A percentile compares a stretch with the other conserved stretches of the same genome.
Conservation (phyloP, 2,329 filamentous ascomycete genomes). For the Nemania sp. region DNA sequence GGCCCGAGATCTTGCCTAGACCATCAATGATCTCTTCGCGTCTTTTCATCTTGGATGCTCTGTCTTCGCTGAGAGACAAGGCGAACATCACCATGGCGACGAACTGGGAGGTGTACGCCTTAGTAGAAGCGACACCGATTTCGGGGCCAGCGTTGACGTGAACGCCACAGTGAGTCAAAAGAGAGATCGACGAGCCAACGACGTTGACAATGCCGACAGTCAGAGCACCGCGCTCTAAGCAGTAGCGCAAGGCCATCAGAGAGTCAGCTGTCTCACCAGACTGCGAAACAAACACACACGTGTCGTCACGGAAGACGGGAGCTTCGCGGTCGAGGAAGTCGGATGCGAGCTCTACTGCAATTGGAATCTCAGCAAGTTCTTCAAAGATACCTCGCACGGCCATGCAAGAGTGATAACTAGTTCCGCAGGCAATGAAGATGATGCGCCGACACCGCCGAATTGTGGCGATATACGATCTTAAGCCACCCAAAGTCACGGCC, state of each 20-base stretch:
- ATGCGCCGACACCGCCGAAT: conserved; percentile 96
- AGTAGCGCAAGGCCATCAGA: conserved; percentile 95
- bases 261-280: conserved; percentile 99
- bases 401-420: conserved; percentile 99
- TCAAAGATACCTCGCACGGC: conserved; percentile 97
- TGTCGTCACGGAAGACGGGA: conserved; percentile 98
- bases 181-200: conserved; percentile 96
- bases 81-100: conserved; percentile 99
- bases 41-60: conserved; percentile 88
- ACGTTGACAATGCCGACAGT: conserved; percentile 99
- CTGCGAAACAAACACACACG: conserved; percentile 97
- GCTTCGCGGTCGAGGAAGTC: conserved; percentile 97
- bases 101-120: conserved; percentile 99
- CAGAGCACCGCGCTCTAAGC: conserved; percentile 93
- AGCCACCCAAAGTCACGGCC: conserved; percentile 90
- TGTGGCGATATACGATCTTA: conserved; percentile 93
- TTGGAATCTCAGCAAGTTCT: conserved; percentile 96
- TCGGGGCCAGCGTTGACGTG: conserved; percentile 99
- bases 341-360: conserved; percentile 93
- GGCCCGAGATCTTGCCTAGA: conserved; percentile 80
- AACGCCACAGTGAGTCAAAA: conserved; percentile 98
- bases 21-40: conserved; percentile 97
- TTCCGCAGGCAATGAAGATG: conserved; percentile 99
- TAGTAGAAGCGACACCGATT: conserved; percentile 98
- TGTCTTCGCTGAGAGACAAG: conserved; percentile 92